These are phyloP conservation scores for Pseudocercospora macadamiae DNA, from an alignment of 2,329 filamentous ascomycete genomes.

Conservation along the genomic window DNA sequence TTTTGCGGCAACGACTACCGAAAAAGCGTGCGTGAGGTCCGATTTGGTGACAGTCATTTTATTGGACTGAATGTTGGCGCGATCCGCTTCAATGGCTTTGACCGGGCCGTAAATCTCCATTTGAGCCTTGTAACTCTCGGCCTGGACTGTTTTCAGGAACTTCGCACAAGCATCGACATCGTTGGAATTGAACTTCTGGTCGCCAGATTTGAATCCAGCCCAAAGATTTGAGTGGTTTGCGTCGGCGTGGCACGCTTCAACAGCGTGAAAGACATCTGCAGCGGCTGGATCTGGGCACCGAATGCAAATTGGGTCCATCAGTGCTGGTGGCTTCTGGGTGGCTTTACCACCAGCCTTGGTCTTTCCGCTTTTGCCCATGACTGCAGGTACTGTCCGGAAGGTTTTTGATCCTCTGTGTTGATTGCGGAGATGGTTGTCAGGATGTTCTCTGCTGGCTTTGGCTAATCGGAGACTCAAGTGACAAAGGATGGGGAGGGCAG, in stretches of 20 bases:
- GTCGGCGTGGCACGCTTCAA: neutral
- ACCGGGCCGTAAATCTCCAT: neutral
- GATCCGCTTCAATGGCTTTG: neutral
- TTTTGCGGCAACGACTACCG: neutral
- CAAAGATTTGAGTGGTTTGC: neutral
- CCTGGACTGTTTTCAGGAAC: neutral
- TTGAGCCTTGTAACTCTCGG: neutral
- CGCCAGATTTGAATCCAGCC: neutral
- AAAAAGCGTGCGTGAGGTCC: neutral
- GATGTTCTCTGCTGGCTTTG: neutral
- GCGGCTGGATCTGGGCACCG: neutral
- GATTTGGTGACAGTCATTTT: neutral
- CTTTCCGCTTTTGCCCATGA: neutral
- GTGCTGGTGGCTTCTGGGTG: neutral
- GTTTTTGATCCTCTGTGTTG: neutral
- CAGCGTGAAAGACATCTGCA: neutral
- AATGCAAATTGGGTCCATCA: neutral
- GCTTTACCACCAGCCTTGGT: neutral
- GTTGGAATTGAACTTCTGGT: neutral
- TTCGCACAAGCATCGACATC: neutral
- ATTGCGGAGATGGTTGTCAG: too few relatives aligned
- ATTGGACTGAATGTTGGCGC: neutral
- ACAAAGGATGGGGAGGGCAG: neutral
- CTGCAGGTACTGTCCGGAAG: neutral
- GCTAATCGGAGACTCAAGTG: neutral